These are phyloP conservation scores for Polyporus tsugae DNA, from an alignment of 1,284 basidiomycete genomes.

Conservation along the genomic window DNA sequence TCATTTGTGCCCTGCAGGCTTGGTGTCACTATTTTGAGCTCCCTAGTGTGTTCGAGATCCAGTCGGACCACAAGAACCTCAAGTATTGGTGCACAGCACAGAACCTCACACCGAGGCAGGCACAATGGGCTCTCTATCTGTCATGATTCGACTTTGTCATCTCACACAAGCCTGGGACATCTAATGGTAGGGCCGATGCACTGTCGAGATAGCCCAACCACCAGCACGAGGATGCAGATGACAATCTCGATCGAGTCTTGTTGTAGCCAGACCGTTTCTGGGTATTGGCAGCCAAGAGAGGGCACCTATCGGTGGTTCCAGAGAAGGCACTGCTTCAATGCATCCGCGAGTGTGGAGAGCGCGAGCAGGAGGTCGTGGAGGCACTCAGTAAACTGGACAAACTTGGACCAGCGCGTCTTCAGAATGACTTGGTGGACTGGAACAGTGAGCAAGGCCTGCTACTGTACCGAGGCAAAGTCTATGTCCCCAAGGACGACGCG, in stretches of 20 bases:
- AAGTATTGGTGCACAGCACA: too few species aligned
- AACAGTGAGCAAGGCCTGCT: background rate
- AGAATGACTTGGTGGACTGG: background rate
- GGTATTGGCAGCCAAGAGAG: too few species aligned
- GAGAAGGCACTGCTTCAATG: too few species aligned
- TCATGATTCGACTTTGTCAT: conserved; percentile 47
- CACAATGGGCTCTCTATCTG: conserved; percentile 49
- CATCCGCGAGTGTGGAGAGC: too few species aligned
- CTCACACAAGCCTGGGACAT: conserved; percentile 47
- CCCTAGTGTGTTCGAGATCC: too few species aligned
- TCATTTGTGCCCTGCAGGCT: conserved; percentile 41
- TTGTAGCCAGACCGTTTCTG: conserved; percentile 29
- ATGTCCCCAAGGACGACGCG: background rate
- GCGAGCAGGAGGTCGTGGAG: too few species aligned
- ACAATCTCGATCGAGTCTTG: conserved; percentile 39
- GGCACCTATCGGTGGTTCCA: background rate
- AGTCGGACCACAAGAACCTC: too few species aligned
- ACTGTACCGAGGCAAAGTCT: conserved; percentile 49
- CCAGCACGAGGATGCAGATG: conserved; percentile 39
- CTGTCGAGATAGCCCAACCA: conserved; percentile 50
- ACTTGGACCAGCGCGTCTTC: background rate
- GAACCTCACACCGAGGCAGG: conserved; percentile 44
- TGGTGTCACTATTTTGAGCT: too few species aligned
- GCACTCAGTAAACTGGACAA: background rate
- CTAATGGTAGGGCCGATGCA: conserved; percentile 46